Evolutionary conservation across 1,139 yeast species (phyloP).

Genomic region (Zygotorulaspora mrakii): DNA sequence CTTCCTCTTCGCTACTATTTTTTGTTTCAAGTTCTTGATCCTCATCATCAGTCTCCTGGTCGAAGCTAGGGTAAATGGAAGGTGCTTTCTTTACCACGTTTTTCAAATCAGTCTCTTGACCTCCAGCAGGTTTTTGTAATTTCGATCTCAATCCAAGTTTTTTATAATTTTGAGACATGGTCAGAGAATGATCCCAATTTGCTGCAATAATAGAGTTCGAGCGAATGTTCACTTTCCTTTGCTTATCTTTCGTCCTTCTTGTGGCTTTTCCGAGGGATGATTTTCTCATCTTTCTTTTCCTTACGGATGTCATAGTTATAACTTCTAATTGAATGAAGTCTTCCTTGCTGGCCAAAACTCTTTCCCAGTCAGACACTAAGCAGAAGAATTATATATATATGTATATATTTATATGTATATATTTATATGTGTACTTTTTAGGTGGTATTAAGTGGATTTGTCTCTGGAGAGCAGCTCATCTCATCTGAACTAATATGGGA

Average conservation of each 20-base stretch:
- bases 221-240: slow-evolving; percentile 57
- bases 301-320: slow-evolving; percentile 69
- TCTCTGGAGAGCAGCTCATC: slow-evolving; percentile 7
- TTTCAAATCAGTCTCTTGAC: slow-evolving; percentile 50
- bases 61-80: slow-evolving; percentile 14
- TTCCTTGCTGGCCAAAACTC: no score
- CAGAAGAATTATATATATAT: no score
- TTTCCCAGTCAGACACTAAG: no score
- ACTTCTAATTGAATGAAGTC: no score
- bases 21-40: slow-evolving; percentile 40
- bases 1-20: slow-evolving; percentile 22
- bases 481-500: slow-evolving; percentile 1
- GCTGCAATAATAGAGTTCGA: slow-evolving; percentile 81
- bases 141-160: slow-evolving; percentile 69
- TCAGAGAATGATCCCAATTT: slow-evolving; percentile 82
- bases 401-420: no score
- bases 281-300: slow-evolving; percentile 81
- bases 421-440: no score
- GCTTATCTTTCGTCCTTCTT: slow-evolving; percentile 64
- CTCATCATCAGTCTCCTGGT: slow-evolving; percentile 40
- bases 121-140: slow-evolving; percentile 65
- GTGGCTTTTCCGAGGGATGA: slow-evolving; percentile 67
- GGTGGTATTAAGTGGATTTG: no score
- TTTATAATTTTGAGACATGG: slow-evolving; percentile 80
- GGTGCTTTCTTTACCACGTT: slow-evolving; percentile 27